Conservation (phyloP, 2,329 filamentous ascomycete species). For the Penicillium aurantiogriseum region DNA sequence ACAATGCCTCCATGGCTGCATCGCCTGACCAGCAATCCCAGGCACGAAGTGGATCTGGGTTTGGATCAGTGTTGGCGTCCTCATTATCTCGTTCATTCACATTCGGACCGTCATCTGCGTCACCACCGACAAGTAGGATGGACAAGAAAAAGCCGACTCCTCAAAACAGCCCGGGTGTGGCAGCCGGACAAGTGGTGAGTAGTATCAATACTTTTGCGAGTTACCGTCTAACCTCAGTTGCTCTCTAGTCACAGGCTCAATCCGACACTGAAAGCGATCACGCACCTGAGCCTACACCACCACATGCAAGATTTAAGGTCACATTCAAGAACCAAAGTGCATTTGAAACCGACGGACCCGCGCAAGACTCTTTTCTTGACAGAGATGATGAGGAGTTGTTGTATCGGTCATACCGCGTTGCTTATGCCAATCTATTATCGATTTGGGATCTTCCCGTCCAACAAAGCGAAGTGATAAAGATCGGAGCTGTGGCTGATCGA, state of each 20-base stretch:
- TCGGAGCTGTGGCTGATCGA: constrained; percentile 46
- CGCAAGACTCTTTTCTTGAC: constrained; percentile 51
- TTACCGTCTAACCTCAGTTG: constrained; percentile 29
- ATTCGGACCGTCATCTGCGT: constrained; percentile 44
- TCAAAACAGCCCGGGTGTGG: constrained; percentile 35
- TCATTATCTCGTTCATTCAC: constrained; percentile 48
- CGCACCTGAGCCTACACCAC: constrained; percentile 27
- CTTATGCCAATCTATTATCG: constrained; percentile 60
- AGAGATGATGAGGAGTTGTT: constrained; percentile 46
- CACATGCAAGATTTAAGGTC: constrained; percentile 43
- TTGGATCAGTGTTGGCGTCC: constrained; percentile 45
- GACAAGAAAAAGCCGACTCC: constrained; percentile 40
- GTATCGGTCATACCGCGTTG: constrained; percentile 54
- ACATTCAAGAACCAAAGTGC: constrained; percentile 56
- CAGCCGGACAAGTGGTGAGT: constrained; percentile 31
- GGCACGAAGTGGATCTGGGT: constrained; percentile 40
- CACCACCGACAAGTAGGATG: constrained; percentile 38
- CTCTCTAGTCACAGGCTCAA: constrained; percentile 33
- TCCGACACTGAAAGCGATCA: constrained; percentile 43
- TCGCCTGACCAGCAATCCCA: constrained; percentile 44
- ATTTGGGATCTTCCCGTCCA: constrained; percentile 57
- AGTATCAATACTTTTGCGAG: constrained; percentile 22
- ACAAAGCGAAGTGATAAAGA: constrained; percentile 59
- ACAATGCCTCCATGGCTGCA: constrained; percentile 40
- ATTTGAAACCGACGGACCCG: constrained; percentile 54